Conservation (phyloP, 2,329 filamentous ascomycete species). For the Botryotinia narcissicola region DNA sequence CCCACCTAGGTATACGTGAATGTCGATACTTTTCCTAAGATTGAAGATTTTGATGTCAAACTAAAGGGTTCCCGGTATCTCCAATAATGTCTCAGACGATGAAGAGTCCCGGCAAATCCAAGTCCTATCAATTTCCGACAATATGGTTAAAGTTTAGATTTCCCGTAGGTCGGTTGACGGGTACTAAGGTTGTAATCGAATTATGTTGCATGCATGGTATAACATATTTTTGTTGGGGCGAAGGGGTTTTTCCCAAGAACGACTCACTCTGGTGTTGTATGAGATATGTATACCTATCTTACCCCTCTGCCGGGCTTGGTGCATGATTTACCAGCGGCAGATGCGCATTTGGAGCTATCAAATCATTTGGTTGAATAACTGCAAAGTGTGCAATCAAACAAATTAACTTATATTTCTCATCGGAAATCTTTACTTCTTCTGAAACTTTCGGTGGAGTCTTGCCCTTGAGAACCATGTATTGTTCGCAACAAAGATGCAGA, state of each 20-base stretch:
- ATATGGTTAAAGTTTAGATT: conserved; percentile 22
- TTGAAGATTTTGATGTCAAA: not conserved
- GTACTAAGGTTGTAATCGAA: not conserved
- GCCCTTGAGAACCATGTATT: conserved; percentile 2
- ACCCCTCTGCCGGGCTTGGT: not conserved
- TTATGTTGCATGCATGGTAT: not conserved
- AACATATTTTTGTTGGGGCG: not conserved
- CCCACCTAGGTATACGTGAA: not conserved
- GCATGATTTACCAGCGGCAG: conserved; percentile 11
- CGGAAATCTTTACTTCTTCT: conserved; percentile 17
- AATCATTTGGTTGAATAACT: not conserved
- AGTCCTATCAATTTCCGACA: conserved; percentile 17
- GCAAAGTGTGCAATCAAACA: not conserved
- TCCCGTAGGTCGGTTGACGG: conserved; percentile 11
- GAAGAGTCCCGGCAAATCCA: conserved; percentile 1
- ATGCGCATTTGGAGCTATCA: conserved; percentile 6
- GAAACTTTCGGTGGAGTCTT: not conserved
- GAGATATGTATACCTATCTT: not conserved
- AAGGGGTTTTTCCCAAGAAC: not conserved
- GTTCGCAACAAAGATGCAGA: conserved; percentile 5
- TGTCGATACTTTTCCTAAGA: not conserved
- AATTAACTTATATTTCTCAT: not conserved
- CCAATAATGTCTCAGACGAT: not conserved
- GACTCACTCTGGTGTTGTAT: not conserved
- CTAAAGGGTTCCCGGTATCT: not conserved